These are phyloP conservation scores for Silene noctiflora DNA, from an alignment of 179 eudicot species.

Conservation along the genomic window DNA sequence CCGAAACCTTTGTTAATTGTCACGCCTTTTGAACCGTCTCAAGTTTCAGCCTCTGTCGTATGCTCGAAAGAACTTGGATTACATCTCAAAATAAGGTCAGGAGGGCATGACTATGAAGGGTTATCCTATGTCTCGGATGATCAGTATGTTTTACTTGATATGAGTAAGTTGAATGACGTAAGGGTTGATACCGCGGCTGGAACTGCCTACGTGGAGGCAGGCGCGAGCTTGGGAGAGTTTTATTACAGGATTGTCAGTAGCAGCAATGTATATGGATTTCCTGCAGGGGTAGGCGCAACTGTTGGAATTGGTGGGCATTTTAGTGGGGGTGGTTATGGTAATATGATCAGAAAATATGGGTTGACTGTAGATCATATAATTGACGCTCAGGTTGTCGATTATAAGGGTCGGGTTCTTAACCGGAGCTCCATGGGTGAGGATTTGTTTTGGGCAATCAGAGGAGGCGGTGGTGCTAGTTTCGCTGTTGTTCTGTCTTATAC, in stretches of 20 bases:
- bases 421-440: slow-evolving; percentile 23
- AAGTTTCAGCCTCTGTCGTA: slow-evolving; percentile 13
- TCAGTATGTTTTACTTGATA: slow-evolving; percentile 7
- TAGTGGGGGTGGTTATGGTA: slow-evolving; percentile 26
- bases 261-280: slow-evolving; percentile 23
- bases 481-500: slow-evolving; percentile 21
- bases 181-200: background rate
- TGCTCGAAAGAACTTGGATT: slow-evolving; percentile 6
- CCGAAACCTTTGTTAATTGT: slow-evolving; percentile 8
- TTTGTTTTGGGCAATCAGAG: slow-evolving; percentile 16
- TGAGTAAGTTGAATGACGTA: background rate
- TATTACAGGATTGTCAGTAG: slow-evolving; percentile 15
- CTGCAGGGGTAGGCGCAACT: slow-evolving; percentile 23
- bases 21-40: slow-evolving; percentile 11
- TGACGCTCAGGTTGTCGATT: slow-evolving; percentile 23
- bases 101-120: background rate
- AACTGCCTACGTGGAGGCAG: slow-evolving; percentile 21
- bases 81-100: background rate
- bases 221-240: slow-evolving; percentile 22
- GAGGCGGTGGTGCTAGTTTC: slow-evolving; percentile 30
- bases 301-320: slow-evolving; percentile 27
- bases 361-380: slow-evolving; percentile 23
- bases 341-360: slow-evolving; percentile 21
- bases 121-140: background rate
- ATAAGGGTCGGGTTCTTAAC: slow-evolving; percentile 18